Base-by-base conservation (phyloP, 768 basidiomycete species). In the Mycena albidolilacea region DNA sequence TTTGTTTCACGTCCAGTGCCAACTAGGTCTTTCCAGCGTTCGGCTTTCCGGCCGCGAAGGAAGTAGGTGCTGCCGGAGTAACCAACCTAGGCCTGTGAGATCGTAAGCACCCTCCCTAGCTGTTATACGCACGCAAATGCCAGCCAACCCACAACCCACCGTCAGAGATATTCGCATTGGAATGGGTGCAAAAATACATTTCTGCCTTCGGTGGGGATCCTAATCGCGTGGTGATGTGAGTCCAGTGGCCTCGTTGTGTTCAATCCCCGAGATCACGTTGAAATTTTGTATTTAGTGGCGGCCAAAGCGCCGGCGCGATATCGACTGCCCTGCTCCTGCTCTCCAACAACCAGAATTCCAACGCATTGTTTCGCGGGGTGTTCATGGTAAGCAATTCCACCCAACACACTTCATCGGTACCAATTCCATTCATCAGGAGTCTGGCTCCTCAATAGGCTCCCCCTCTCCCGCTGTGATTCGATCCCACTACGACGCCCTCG, bases 81-180 rank as follows among this genome's bases (percentile, higher is more conserved):
- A 74, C 65, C 35, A 77, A 77, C 54, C 67, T 76, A 3, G 75
- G 75, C 15, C 41, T 74, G 1, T 57, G 71, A 67, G 76, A 77
- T 59, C 76, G 76, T 75, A 39, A 59, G 76, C 61, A 1, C n/a
- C n/a, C n/a, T n/a, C 37, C 54, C 2, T 5, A 11, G 41, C 3
- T 30, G 30, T 1, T 30, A 30, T 30, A 2, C 7, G 17, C 6
- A n/a, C n/a, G n/a, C n/a, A 48, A n/a, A 41, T n/a, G 11, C 14
- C 44, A 3, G 23, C 12, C 1, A 30, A 54, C 23, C 41, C n/a
- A 3, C 6, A 21, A 37, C 2, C 2, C n/a, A n/a, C 30, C 30
- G 3, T 46, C 43, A 74, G 72, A 74, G 15, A 70, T 74, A 52
- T 65, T 69, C 15, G 72, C 72, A 0, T 58, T 74, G 12, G 50